Percentiles rank a stretch among this genome's conserved stretches.
phyloP scores from a whole-genome alignment of 1,284 basidiomycete species.

The Mycosarcoma mackinlayi region DNA sequence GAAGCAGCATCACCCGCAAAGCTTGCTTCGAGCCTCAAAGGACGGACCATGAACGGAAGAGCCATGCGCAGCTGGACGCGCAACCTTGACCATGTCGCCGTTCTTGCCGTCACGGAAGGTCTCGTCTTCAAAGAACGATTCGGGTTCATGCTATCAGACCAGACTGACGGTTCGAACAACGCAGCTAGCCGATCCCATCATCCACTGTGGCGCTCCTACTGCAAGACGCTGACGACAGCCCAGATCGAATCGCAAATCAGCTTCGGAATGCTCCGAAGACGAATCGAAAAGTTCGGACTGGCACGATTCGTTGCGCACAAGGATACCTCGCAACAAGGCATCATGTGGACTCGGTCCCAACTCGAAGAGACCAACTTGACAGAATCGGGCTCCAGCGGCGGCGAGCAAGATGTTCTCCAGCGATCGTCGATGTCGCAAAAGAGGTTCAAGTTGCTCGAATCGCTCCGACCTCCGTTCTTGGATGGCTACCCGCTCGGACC shows the following conservation, averaged over 20 bases:
- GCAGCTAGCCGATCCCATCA: conserved; percentile 1
- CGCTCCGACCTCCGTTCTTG: conserved; percentile 64
- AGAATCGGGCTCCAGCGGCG: neutral
- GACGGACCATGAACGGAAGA: conserved; percentile 44
- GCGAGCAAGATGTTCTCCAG: conserved; percentile 24
- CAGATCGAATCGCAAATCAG: conserved; percentile 61
- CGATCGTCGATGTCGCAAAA: conserved; percentile 40
- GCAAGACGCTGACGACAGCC: conserved; percentile 48
- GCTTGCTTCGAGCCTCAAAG: conserved; percentile 18
- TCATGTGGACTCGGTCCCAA: conserved; percentile 51
- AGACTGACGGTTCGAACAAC: neutral
- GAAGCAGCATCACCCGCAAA: neutral
- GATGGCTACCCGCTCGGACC: conserved; percentile 63
- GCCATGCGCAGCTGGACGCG: conserved; percentile 65
- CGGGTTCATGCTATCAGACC: conserved; percentile 32
- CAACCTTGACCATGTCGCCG: conserved; percentile 65
- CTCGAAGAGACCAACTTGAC: conserved; percentile 5
- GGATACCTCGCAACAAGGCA: conserved; percentile 60
- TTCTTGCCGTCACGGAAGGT: conserved; percentile 64
- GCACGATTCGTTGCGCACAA: conserved; percentile 64
- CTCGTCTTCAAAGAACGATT: conserved; percentile 53
- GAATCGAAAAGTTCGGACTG: conserved; percentile 67
- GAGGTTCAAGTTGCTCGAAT: conserved; percentile 54
- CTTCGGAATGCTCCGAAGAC: conserved; percentile 53
- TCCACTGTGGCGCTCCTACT: conserved; percentile 35